phyloP scores from a whole-genome alignment of 108 stramenopile species.

The Epipyxis sp. region DNA sequence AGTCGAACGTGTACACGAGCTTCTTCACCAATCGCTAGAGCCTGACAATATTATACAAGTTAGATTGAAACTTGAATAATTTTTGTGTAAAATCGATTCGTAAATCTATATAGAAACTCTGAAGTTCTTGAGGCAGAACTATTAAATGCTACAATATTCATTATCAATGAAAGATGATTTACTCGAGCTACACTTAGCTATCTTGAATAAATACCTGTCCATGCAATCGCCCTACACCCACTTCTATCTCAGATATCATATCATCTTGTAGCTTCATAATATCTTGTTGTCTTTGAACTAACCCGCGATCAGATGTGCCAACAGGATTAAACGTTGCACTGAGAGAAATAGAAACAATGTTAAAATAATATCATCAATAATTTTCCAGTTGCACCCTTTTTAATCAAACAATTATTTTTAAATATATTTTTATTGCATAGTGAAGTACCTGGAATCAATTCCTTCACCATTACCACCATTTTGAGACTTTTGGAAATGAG shows the following conservation, averaged over 20 bases:
- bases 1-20: neutral
- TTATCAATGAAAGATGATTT: neutral
- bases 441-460: neutral
- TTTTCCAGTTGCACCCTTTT: neutral
- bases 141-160: no score
- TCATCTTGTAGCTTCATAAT: slow-evolving; percentile 25
- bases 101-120: no score
- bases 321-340: neutral
- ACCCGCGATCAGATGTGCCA: neutral
- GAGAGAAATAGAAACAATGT: neutral
- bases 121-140: no score
- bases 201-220: neutral
- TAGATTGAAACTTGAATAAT: neutral
- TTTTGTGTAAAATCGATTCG: no score
- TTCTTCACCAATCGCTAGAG: slow-evolving; percentile 6
- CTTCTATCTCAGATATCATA: slow-evolving; percentile 3
- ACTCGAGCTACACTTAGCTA: neutral
- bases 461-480: neutral
- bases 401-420: neutral
- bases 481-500: no score
- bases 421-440: neutral
- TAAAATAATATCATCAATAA: neutral
- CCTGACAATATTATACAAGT: slow-evolving; percentile 7
- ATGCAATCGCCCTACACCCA: neutral
- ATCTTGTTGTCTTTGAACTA: slow-evolving; percentile 27